Evolutionary conservation across 805 yeast species (phyloP), one percentile per base, ranked within the genome.

Genomic region (Kazachstania psychrophila): DNA sequence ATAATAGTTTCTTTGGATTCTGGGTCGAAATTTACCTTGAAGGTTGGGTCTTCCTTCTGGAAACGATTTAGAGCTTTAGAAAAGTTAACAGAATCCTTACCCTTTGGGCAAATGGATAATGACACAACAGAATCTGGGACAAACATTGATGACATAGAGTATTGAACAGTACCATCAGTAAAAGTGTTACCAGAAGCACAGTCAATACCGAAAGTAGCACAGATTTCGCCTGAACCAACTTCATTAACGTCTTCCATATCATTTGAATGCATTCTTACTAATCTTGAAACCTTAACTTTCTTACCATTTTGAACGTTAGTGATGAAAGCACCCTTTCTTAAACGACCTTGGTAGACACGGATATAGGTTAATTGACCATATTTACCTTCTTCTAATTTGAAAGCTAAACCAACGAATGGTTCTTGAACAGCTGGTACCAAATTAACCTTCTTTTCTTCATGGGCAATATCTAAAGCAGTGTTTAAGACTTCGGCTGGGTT

Each of bases 61-160:
- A 92, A 92, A 49, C 97, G 73, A 65, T 87, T 88, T 68, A 92
- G 77, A 37, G 99, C 99, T 63, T 89, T 92, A 23, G 97, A 87
- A 60, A 92, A 92, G 60, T 87, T 86, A 38, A 83, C 75, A 14
- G 41, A 29, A 58, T 92, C 97, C 54, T 82, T 85, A 27, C 87
- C 68, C 58, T 82, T 82, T 37, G 99, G 98, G 25, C 77, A 70
- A 52, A 92, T 81, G 13, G 96, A 80, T 41, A 92, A 69, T 6
- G 98, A 92, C 36, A 92, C 89, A 45, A 92, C 99, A 1, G 99
- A 95, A 61, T 92, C 99, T 6, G 99, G 99, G 44, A 92, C 98
- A 65, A 71, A 92, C 98, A 92, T 92, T 5, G 96, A 86, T 39
- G 94, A 77, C 97, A 92, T 89, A 38, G 98, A 79, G 51, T 83